Evolutionary conservation across 164 flowering plant genomes (phyloP), one percentile per base, ranked within the genome.

Genomic region (Chimonanthus salicifolius): DNA sequence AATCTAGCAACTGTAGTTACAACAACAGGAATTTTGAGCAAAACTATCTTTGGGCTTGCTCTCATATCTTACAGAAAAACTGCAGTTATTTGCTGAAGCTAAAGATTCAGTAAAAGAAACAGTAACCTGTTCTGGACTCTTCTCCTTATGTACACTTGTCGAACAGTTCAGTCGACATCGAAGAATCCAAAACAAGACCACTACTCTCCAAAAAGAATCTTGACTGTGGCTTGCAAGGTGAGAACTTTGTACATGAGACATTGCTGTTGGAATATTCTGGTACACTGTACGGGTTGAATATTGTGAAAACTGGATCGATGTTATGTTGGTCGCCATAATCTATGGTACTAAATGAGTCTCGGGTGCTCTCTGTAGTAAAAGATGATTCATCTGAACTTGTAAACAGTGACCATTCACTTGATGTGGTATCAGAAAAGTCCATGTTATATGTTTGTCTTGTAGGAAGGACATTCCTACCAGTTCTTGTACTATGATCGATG

Each of bases 351-450:
- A 90, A 89, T 47, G 97, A 92, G 76, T 90, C 93, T 77, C 94
- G 77, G 3, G 92, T 88, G 72, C 94, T 90, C 82, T 92, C 97
- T 2, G 94, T 89, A 13, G 94, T 92, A 76, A 92, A 90, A 47
- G 94, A 92, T 64, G 94, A 88, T 64, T 92, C 94, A 54, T 92
- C 94, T 33, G 97, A 92, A 82, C 93, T 92, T 54, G 97, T 92
- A 49, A 92, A 92, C 62, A 88, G 80, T 67, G 97, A 90, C 93
- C 97, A 87, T 45, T 92, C 97, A 78, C 90, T 92, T 58, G 91
- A 87, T 64, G 90, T 82, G 7, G 90, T 86, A 80, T 89, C 97
- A 3, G 92, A 87, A 74, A 85, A 88, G 62, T 88, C 90, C 64
- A 65, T 69, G 72, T 80, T 68, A 76, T 72, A 81, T 13, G 58